Conservation (phyloP, 179 eudicot genomes). For the Silene noctiflora region DNA sequence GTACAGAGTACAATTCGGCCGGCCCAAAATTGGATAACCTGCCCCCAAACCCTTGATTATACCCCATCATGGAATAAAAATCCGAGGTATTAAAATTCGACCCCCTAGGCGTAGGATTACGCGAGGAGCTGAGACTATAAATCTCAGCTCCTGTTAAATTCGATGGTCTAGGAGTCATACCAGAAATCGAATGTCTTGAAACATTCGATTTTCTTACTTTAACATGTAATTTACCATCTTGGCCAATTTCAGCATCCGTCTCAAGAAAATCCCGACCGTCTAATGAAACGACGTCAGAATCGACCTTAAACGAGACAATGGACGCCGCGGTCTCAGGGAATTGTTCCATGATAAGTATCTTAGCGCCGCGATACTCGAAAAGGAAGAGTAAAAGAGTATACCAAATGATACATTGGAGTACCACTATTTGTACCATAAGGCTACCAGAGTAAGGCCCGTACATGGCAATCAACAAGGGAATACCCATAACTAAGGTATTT, state of each 20-base stretch:
- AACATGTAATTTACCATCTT: slow-evolving; percentile 67
- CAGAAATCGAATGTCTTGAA: slow-evolving; percentile 49
- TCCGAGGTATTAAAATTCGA: slow-evolving; percentile 79
- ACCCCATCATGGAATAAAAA: slow-evolving; percentile 87
- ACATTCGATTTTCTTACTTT: slow-evolving; percentile 61
- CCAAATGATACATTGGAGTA: slow-evolving; percentile 83
- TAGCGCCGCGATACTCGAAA: slow-evolving; percentile 75
- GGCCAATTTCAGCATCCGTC: slow-evolving; percentile 64
- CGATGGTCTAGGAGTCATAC: slow-evolving; percentile 62
- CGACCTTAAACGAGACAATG: slow-evolving; percentile 67
- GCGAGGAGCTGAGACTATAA: slow-evolving; percentile 75
- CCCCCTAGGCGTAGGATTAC: slow-evolving; percentile 81
- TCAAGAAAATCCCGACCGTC: slow-evolving; percentile 62
- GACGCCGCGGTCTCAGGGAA: slow-evolving; percentile 74
- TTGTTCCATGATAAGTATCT: slow-evolving; percentile 54
- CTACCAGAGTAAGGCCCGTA: slow-evolving; percentile 73
- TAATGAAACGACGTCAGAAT: slow-evolving; percentile 61
- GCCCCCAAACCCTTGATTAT: slow-evolving; percentile 45
- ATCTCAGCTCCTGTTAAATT: slow-evolving; percentile 92
- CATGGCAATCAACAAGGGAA: slow-evolving; percentile 79
- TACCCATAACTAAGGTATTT: slow-evolving; percentile 85
- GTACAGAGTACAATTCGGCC: slow-evolving; percentile 56
- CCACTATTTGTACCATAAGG: slow-evolving; percentile 83
- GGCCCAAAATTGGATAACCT: slow-evolving; percentile 43
- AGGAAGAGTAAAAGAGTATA: slow-evolving; percentile 76